A percentile compares a stretch with the other conserved stretches of the same genome.
Conservation (phyloP, 805 yeast species). For the Millerozyma acaciae region DNA sequence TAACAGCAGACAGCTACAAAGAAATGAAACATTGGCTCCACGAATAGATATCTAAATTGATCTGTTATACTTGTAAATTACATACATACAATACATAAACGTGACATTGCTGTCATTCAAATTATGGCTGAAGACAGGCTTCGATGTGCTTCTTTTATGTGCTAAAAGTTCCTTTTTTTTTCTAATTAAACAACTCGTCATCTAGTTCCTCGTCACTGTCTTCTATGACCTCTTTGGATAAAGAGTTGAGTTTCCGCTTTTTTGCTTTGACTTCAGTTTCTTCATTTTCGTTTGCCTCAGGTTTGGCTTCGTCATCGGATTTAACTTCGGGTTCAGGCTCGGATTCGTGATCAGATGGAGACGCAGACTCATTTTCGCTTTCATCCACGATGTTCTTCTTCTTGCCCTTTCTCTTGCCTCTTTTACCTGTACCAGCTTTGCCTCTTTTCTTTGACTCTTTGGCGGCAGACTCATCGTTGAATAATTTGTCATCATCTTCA, state of each 20-base stretch:
- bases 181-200: conserved; percentile 25
- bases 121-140: too few species aligned
- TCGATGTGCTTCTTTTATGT: too few species aligned
- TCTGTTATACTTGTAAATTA: conserved; percentile 3
- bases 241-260: conserved; percentile 27
- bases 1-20: conserved; percentile 47
- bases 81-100: too few species aligned
- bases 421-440: conserved; percentile 27
- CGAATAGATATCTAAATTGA: conserved; percentile 9
- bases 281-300: conserved; percentile 6
- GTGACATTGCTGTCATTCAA: too few species aligned
- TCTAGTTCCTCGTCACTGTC: conserved; percentile 48
- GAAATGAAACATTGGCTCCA: conserved; percentile 36
- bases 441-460: conserved; percentile 20
- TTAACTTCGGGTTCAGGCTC: conserved; percentile 23
- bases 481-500: conserved; percentile 30
- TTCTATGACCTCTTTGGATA: conserved; percentile 34
- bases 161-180: conserved; percentile 12
- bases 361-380: conserved; percentile 26
- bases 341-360: conserved; percentile 15
- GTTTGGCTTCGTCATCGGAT: conserved; percentile 2
- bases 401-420: conserved; percentile 23
- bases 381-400: conserved; percentile 33
- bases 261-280: conserved; percentile 7
- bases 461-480: conserved; percentile 45